Evolutionary conservation across 345 rosid genomes (phyloP).

Genomic region (Camelina hispida): DNA sequence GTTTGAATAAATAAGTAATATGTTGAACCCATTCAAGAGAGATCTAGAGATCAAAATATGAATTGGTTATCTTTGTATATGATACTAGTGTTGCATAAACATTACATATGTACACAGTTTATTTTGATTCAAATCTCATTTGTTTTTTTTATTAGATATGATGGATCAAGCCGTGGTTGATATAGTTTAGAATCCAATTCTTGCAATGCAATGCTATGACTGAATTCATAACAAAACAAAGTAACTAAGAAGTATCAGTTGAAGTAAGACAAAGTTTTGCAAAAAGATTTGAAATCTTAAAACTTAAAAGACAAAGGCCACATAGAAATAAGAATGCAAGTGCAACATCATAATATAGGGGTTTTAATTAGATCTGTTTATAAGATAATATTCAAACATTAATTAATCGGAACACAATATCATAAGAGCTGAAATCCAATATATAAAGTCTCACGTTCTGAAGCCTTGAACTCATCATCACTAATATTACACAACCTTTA

Average conservation of each 20-base stretch:
- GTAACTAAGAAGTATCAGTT: no score
- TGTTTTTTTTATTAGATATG: not conserved
- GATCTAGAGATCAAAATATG: not conserved
- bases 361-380: no score
- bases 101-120: not conserved
- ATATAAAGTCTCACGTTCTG: no score
- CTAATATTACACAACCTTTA: not conserved
- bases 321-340: no score
- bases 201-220: not conserved
- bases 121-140: not conserved
- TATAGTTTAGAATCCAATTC: not conserved
- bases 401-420: not conserved
- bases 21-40: not conserved
- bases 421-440: not conserved
- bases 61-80: not conserved
- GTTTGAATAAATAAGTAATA: slow-evolving; percentile 21
- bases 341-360: no score
- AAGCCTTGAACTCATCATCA: not conserved
- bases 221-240: no score
- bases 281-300: no score
- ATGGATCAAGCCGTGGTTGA: not conserved
- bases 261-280: no score
- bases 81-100: not conserved
- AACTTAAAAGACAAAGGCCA: no score
- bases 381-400: no score